Base-by-base conservation (phyloP, 2,329 filamentous ascomycete genomes). In the Penicillium sp. region DNA sequence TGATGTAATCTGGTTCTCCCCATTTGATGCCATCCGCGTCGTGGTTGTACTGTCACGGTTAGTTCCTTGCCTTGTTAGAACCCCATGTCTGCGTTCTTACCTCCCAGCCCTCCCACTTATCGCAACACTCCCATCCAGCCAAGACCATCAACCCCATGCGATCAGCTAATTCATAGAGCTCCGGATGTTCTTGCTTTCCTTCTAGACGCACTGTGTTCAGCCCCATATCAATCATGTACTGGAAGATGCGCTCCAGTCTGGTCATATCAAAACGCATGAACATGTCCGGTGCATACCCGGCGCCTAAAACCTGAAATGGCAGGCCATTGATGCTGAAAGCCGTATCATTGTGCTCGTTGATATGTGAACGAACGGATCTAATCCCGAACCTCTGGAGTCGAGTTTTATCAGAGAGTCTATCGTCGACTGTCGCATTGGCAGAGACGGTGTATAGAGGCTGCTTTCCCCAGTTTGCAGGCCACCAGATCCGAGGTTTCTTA, bases 61-160 rank as follows among this genome's bases (percentile, higher is more conserved):
- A 22, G 25, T n/a, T n/a, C n/a, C n/a, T n/a, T n/a, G n/a, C 25
- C 6, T 27, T 6, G 25, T 27, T n/a, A 27, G 12, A 27, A 6
- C 5, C 5, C 18, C 9, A 22, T 22, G 18, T 10, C 14, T 3
- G 20, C 11, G 6, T 1, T 6, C 52, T 42, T 39, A 61, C 60
- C 11, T 52, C 56, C 77, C 77, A 82, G 0, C 71, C 74, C 51
- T 82, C 79, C 79, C 79, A 82, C 53, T 82, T 82, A 48, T 81
- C 75, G 54, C 79, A 82, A 56, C 79, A 82, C 43, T 81, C 77
- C 77, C 77, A 82, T 0, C 79, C 79, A 0, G 76, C 64, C 25
- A 82, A 62, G 0, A 82, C 57, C 76, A 82, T 79, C 23, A 82
- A 50, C 0, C 79, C 79, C 50, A 79, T 61, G 2, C 68, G 63